Conservation (phyloP, 2,329 filamentous ascomycete species). For the Colletotrichum spaethianum region DNA sequence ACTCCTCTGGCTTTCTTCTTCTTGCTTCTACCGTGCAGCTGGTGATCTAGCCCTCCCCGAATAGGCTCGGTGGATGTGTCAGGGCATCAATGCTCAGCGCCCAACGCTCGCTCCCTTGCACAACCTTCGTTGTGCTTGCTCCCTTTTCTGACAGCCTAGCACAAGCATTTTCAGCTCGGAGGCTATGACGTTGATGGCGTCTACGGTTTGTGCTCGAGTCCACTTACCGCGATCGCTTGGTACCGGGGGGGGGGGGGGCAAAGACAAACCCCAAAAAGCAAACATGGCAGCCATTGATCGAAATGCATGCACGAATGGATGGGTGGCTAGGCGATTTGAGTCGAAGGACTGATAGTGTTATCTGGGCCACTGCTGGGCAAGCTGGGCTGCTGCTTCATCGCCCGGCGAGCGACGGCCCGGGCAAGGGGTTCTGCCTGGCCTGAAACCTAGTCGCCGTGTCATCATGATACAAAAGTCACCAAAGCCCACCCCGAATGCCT, state of each 20-base stretch:
- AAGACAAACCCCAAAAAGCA: background rate
- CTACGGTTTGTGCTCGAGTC: constrained; percentile 11
- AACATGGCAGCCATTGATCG: background rate
- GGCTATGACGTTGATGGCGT: constrained; percentile 36
- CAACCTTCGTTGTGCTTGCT: background rate
- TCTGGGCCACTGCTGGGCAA: background rate
- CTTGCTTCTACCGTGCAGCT: background rate
- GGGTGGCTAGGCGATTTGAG: background rate
- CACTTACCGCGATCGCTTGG: background rate
- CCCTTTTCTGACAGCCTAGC: constrained; percentile 5
- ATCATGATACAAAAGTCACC: constrained; percentile 25
- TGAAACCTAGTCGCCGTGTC: constrained; percentile 39
- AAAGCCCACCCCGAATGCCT: background rate
- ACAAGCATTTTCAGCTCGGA: background rate
- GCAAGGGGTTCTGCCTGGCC: constrained; percentile 24
- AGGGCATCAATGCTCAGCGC: background rate
- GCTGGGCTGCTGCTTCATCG: background rate
- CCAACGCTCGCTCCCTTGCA: background rate
- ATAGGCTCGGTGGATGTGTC: background rate
- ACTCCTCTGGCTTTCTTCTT: background rate
- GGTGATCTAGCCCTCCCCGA: background rate
- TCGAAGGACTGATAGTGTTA: background rate
- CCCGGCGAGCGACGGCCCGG: background rate
- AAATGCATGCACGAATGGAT: background rate
- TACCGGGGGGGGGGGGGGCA: background rate